These are phyloP conservation scores for Deinandra increscens DNA, from an alignment of 129 eudicot species.

Conservation along the genomic window DNA sequence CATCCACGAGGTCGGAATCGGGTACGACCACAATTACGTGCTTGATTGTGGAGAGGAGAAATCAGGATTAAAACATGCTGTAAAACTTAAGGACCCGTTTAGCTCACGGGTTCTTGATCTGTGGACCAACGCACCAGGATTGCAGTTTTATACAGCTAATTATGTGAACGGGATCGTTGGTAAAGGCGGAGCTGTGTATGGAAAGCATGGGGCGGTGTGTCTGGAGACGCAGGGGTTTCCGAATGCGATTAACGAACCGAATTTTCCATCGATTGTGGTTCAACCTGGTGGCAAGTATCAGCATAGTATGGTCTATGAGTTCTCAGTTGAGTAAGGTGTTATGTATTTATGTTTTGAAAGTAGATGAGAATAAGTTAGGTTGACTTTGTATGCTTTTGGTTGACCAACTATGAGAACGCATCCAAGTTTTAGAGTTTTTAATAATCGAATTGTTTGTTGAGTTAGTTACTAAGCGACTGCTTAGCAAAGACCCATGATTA, in stretches of 20 bases:
- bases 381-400: not conserved
- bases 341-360: not conserved
- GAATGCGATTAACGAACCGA: slow-evolving; percentile 65
- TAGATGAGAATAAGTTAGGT: not conserved
- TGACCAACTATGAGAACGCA: not conserved
- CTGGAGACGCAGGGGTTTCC: slow-evolving; percentile 97
- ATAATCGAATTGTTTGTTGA: not conserved
- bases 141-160: slow-evolving; percentile 93
- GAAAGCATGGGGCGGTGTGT: slow-evolving; percentile 72
- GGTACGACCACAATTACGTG: slow-evolving; percentile 90
- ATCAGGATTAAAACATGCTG: slow-evolving; percentile 77
- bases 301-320: slow-evolving; percentile 87
- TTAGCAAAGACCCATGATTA: too few species aligned
- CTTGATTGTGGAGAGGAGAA: slow-evolving; percentile 85
- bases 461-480: too few species aligned
- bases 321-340: slow-evolving; percentile 54
- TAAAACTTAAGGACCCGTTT: slow-evolving; percentile 59
- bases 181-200: slow-evolving; percentile 82
- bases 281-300: slow-evolving; percentile 73
- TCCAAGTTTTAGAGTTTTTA: not conserved
- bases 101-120: slow-evolving; percentile 73
- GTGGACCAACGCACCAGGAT: slow-evolving; percentile 93
- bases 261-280: slow-evolving; percentile 74
- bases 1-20: slow-evolving; percentile 74
- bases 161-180: slow-evolving; percentile 70